phyloP scores from a whole-genome alignment of 495 filamentous ascomycete genomes.

The Penicillium robsamsonii region DNA sequence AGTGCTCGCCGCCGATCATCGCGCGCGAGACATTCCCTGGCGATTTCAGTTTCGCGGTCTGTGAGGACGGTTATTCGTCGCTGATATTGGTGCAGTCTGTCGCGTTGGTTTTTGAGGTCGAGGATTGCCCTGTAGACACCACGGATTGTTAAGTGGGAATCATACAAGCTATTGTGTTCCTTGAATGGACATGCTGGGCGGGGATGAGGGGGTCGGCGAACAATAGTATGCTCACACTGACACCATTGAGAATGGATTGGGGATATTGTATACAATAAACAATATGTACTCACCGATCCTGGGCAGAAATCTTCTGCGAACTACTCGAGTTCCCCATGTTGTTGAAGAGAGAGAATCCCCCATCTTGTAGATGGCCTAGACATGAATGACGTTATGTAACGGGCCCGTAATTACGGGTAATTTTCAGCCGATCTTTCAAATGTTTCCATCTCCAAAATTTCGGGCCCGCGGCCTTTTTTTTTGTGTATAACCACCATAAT shows the following conservation, averaged over 20 bases:
- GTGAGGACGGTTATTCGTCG: slow-evolving; percentile 82
- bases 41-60: slow-evolving; percentile 75
- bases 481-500: slow-evolving; percentile 14
- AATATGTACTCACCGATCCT: slow-evolving; percentile 56
- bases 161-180: background rate
- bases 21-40: slow-evolving; percentile 70
- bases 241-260: background rate
- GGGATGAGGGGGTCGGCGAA: slow-evolving; percentile 22
- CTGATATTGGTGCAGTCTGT: slow-evolving; percentile 93
- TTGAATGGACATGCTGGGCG: background rate
- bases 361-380: slow-evolving; percentile 2
- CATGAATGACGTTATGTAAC: slow-evolving; percentile 28
- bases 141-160: slow-evolving; percentile 9
- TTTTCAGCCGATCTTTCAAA: slow-evolving; percentile 9
- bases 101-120: slow-evolving; percentile 94
- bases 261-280: background rate
- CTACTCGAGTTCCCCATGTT: slow-evolving; percentile 66
- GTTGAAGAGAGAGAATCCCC: slow-evolving; percentile 14
- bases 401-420: slow-evolving; percentile 20
- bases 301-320: slow-evolving; percentile 66
- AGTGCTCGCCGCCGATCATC: slow-evolving; percentile 78
- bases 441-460: slow-evolving; percentile 12
- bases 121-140: slow-evolving; percentile 71
- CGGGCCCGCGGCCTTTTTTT: slow-evolving; percentile 17
- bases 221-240: background rate